Evolutionary conservation across 805 yeast species (phyloP), one percentile per base, ranked within the genome.

Genomic region (Saccharomycopsis fibuligera): DNA sequence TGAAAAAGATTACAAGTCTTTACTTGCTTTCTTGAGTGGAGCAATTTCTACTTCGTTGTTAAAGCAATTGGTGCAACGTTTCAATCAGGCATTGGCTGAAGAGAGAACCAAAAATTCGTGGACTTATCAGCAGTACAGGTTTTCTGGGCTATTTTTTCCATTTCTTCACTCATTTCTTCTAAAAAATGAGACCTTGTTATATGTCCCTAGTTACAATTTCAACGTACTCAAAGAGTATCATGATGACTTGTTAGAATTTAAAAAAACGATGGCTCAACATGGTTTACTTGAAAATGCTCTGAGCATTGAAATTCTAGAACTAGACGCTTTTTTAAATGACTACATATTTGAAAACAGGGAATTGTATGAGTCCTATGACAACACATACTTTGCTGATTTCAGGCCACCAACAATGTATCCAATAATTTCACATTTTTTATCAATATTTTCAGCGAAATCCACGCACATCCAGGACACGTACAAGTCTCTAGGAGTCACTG

Each of bases 21-120:
- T 41, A 25, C 5, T 41, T 4, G 21, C 50, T 9, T 47, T 41
- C 33, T 40, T 41, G 19, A 25, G 45, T 5, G 50, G 50, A 17
- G 40, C 41, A 25, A 33, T 47, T 10, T 16, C 45, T 16, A 35
- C 44, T 4, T 31, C 45, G 12, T 27, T 47, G 14, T 5, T 23
- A 1, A 45, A 45, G 23, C 43, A 37, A 39, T 29, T 31, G 16
- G n/a, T 25, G 12, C 35, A 14, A 17, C 45, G 5, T 16, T 41
- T 29, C n/a, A 16, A 14, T 5, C 12, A 5, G 14, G 25, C 19
- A 6, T 22, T 37, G 6, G 24, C 23, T 19, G n/a, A 9, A 14
- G 37, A 33, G 19, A 6, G n/a, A n/a, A 10, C 37, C 17, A 5
- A 6, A 6, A 6, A 33, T 9, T 9, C 37, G n/a, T 6, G n/a